These are phyloP conservation scores for Sclerotinia minor DNA, from an alignment of 2,329 filamentous ascomycete species.

Conservation along the genomic window DNA sequence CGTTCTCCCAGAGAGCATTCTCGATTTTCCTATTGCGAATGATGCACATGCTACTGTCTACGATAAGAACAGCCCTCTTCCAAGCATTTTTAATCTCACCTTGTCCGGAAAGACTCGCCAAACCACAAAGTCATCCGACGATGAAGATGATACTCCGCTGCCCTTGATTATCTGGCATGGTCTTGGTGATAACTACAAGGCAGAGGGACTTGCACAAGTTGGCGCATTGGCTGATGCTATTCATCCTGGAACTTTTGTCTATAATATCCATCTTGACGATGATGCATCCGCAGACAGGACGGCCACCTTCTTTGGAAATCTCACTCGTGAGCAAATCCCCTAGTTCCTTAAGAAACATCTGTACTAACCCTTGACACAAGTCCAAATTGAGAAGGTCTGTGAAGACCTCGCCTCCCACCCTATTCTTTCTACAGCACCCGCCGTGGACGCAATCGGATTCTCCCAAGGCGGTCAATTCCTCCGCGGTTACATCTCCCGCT, in stretches of 20 bases:
- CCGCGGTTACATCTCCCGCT: conserved; percentile 85
- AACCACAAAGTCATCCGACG: conserved; percentile 25
- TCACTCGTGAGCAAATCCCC: conserved; percentile 50
- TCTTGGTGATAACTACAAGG: conserved; percentile 70
- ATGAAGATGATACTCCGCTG: conserved; percentile 64
- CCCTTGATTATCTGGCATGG: conserved; percentile 96
- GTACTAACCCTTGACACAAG: not conserved
- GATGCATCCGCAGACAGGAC: conserved; percentile 69
- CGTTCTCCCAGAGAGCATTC: conserved; percentile 26
- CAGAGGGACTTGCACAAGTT: conserved; percentile 71
- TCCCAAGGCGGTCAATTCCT: conserved; percentile 96
- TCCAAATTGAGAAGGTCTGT: conserved; percentile 76
- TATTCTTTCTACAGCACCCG: conserved; percentile 77
- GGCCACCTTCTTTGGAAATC: conserved; percentile 88
- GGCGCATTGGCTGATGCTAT: conserved; percentile 68
- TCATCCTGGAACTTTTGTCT: conserved; percentile 81
- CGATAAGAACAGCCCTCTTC: conserved; percentile 17
- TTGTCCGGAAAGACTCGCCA: conserved; percentile 16
- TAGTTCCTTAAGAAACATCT: not conserved
- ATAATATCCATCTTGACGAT: conserved; percentile 69
- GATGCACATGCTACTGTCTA: conserved; percentile 7
- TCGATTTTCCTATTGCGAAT: conserved; percentile 7
- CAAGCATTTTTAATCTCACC: conserved; percentile 21
- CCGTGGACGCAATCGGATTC: conserved; percentile 89
- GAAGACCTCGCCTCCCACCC: conserved; percentile 71